phyloP scores from a whole-genome alignment of 805 yeast species.

The Lachancea thermotolerans region DNA sequence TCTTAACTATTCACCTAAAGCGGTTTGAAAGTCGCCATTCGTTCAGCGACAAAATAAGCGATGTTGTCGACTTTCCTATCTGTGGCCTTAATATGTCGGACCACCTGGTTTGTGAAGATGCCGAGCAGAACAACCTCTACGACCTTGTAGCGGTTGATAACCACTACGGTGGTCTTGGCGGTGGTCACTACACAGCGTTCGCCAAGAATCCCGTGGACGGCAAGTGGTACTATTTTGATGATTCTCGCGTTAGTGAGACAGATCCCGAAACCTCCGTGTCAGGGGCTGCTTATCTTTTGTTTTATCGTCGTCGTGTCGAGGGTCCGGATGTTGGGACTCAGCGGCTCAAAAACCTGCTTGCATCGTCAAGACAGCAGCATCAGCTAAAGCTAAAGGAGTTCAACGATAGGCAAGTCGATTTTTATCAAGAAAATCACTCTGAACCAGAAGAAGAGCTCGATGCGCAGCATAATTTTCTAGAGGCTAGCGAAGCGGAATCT shows the following conservation, averaged over 20 bases:
- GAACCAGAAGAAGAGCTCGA: conserved; percentile 20
- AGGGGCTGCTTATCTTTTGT: conserved; percentile 80
- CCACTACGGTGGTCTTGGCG: conserved; percentile 94
- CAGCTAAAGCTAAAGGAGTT: conserved; percentile 21
- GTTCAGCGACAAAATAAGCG: conserved; percentile 84
- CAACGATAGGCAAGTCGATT: conserved; percentile 17
- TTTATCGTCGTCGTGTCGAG: conserved; percentile 53
- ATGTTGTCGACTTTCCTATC: conserved; percentile 80
- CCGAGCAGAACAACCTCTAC: conserved; percentile 41
- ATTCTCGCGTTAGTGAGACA: conserved; percentile 60
- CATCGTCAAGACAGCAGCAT: conserved; percentile 35
- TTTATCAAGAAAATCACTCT: conserved; percentile 25
- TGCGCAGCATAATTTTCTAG: conserved; percentile 4
- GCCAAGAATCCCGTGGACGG: conserved; percentile 70
- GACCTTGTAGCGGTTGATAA: conserved; percentile 92
- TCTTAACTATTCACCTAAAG: conserved; percentile 81
- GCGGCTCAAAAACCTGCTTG: conserved; percentile 36
- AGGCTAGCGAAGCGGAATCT: conserved; percentile 8
- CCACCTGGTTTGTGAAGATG: conserved; percentile 39
- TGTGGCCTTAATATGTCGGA: conserved; percentile 66
- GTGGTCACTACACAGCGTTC: conserved; percentile 94
- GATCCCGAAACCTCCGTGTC: conserved; percentile 56
- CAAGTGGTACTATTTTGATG: conserved; percentile 88
- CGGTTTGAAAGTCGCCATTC: conserved; percentile 80
- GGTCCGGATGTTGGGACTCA: conserved; percentile 42